Evolutionary conservation across 805 yeast species (phyloP).

Genomic region (Starmerella vaccinii): DNA sequence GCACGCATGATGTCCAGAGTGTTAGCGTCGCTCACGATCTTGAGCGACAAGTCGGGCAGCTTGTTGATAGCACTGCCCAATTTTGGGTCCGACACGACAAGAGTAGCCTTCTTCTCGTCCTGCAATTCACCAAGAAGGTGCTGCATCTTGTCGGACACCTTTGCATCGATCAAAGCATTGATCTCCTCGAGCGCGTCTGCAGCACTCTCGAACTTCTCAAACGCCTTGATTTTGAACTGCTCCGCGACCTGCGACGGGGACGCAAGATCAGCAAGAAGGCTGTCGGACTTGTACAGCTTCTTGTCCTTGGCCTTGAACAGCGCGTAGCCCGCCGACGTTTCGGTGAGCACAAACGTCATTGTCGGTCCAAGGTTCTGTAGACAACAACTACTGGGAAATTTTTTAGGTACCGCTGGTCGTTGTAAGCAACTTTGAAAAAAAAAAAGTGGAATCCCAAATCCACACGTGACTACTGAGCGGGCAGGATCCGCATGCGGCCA

Average conservation of each 20-base stretch:
- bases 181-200: slow-evolving; percentile 95
- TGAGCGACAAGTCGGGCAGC: slow-evolving; percentile 68
- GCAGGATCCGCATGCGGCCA: too few relatives aligned
- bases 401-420: slow-evolving; percentile 3
- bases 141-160: slow-evolving; percentile 76
- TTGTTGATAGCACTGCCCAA: slow-evolving; percentile 94
- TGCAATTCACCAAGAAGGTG: slow-evolving; percentile 44
- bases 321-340: slow-evolving; percentile 98
- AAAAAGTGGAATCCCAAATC: neutral
- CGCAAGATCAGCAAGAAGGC: slow-evolving; percentile 65
- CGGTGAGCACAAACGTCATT: slow-evolving; percentile 58
- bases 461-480: slow-evolving; percentile 5
- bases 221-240: slow-evolving; percentile 89
- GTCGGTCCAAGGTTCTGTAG: neutral
- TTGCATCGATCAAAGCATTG: slow-evolving; percentile 83
- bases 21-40: slow-evolving; percentile 89
- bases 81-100: slow-evolving; percentile 90
- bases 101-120: slow-evolving; percentile 55
- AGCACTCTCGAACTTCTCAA: slow-evolving; percentile 88
- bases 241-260: slow-evolving; percentile 74
- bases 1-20: slow-evolving; percentile 92
- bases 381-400: slow-evolving; percentile 10
- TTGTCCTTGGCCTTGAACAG: slow-evolving; percentile 94
- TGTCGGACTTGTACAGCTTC: slow-evolving; percentile 79
- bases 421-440: slow-evolving; percentile 13